phyloP scores from a whole-genome alignment of 768 basidiomycete species.

The Pleurotus ostreatus region DNA sequence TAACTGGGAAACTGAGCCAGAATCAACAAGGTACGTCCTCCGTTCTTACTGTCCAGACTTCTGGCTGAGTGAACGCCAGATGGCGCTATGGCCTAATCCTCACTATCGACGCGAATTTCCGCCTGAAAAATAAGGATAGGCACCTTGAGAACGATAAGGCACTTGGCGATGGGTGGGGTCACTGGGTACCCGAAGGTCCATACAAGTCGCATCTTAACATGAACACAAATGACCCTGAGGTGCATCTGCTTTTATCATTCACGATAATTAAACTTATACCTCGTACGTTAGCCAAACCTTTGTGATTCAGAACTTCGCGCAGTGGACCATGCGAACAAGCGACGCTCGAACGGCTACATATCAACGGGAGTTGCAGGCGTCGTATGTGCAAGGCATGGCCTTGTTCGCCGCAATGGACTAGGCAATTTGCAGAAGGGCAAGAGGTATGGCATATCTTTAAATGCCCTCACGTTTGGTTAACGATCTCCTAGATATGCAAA shows the following conservation, averaged over 20 bases:
- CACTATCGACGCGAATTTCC: constrained; percentile 28
- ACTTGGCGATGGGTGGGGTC: constrained; percentile 17
- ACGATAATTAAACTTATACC: neutral
- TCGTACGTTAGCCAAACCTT: constrained; percentile 6
- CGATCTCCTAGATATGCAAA: constrained; percentile 20
- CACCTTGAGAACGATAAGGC: constrained; percentile 18
- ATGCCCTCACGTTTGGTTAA: neutral
- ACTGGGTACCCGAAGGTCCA: constrained; percentile 13
- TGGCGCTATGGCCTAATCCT: constrained; percentile 23
- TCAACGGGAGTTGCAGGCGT: constrained; percentile 24
- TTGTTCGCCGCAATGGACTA: constrained; percentile 21
- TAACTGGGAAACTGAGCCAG: constrained; percentile 11
- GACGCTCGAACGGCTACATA: constrained; percentile 10
- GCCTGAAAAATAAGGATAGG: constrained; percentile 18
- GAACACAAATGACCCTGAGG: constrained; percentile 10
- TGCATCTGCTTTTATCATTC: neutral
- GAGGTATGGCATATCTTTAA: constrained; percentile 15
- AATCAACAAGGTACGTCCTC: neutral
- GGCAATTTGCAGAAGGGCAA: constrained; percentile 32
- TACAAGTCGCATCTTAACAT: constrained; percentile 9
- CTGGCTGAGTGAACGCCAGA: constrained; percentile 10
- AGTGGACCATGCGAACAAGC: constrained; percentile 10
- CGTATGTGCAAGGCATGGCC: constrained; percentile 26
- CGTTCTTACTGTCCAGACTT: no score
- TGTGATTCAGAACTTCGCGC: constrained; percentile 12